Evolutionary conservation across 805 yeast species (phyloP).

Genomic region (Candida rishiriensis): DNA sequence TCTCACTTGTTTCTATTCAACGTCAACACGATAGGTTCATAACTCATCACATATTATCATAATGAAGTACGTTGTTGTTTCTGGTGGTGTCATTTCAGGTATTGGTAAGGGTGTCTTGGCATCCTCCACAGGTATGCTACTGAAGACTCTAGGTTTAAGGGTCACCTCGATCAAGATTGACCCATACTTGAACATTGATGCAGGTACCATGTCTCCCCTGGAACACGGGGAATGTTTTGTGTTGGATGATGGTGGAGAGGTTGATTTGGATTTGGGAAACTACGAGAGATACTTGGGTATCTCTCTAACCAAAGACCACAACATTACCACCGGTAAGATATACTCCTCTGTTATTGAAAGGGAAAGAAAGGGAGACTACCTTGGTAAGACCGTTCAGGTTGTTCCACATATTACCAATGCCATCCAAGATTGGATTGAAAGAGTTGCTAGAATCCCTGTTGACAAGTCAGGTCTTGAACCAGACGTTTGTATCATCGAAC

Average conservation of each 20-base stretch:
- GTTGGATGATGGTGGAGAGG: constrained; percentile 98
- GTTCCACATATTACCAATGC: constrained; percentile 98
- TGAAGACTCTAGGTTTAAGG: constrained; percentile 89
- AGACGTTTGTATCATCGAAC: constrained; percentile 93
- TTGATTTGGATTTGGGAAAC: constrained; percentile 95
- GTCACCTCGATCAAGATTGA: constrained; percentile 98
- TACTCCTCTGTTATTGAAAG: constrained; percentile 90
- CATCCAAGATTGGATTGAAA: constrained; percentile 97
- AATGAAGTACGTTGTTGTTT: constrained; percentile 98
- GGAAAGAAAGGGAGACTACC: constrained; percentile 94
- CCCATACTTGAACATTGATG: constrained; percentile 98
- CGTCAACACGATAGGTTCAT: no score
- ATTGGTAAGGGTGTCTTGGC: constrained; percentile 99
- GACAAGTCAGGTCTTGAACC: constrained; percentile 86
- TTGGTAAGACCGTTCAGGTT: constrained; percentile 99
- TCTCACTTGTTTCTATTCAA: neutral
- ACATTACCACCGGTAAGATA: constrained; percentile 97
- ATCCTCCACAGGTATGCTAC: constrained; percentile 90
- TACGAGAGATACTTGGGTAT: constrained; percentile 95
- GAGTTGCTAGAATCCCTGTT: constrained; percentile 87
- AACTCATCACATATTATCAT: constrained; percentile 5
- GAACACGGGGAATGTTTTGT: constrained; percentile 99
- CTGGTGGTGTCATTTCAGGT: constrained; percentile 99
- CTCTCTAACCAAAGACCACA: constrained; percentile 89
- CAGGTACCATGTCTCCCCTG: constrained; percentile 99